Conservation (phyloP, 768 basidiomycete species). For the Collybiopsis luxurians region DNA sequence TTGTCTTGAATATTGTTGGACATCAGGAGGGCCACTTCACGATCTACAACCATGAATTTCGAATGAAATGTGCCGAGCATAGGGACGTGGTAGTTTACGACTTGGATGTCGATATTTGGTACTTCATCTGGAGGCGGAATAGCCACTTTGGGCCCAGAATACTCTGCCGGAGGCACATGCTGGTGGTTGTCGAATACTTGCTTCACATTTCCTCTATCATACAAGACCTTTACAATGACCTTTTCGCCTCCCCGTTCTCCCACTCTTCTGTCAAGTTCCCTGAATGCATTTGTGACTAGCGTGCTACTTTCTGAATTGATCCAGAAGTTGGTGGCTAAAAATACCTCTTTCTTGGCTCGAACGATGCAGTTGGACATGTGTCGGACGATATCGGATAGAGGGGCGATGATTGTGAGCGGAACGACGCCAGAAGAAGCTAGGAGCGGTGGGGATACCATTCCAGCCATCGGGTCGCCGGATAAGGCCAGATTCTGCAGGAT, state of each 20-base stretch:
- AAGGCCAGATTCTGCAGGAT: conserved; percentile 49
- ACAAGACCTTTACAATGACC: conserved; percentile 65
- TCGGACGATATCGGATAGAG: conserved; percentile 72
- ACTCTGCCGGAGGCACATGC: conserved; percentile 42
- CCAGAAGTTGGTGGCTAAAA: conserved; percentile 68
- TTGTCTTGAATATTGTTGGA: conserved; percentile 69
- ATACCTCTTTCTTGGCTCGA: conserved; percentile 58
- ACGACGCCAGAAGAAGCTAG: conserved; percentile 61
- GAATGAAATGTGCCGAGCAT: conserved; percentile 49
- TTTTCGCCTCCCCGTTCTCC: conserved; percentile 39
- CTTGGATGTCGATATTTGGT: conserved; percentile 57
- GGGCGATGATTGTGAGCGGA: conserved; percentile 58
- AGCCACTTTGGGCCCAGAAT: conserved; percentile 41
- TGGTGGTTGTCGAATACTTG: conserved; percentile 46
- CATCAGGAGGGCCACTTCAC: conserved; percentile 62
- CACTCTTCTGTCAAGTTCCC: conserved; percentile 48
- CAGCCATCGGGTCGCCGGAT: conserved; percentile 50
- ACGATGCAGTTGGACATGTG: conserved; percentile 66
- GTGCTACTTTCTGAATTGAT: conserved; percentile 49
- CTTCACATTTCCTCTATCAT: conserved; percentile 62
- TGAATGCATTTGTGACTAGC: conserved; percentile 48
- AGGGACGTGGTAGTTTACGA: conserved; percentile 51
- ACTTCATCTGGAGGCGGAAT: conserved; percentile 55
- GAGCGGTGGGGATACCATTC: conserved; percentile 60
- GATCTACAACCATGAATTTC: conserved; percentile 68